A percentile compares a stretch with the other conserved stretches of the same genome.
Evolutionary conservation across 2,329 filamentous ascomycete species (phyloP).

Genomic region (Penicillium decumbens): DNA sequence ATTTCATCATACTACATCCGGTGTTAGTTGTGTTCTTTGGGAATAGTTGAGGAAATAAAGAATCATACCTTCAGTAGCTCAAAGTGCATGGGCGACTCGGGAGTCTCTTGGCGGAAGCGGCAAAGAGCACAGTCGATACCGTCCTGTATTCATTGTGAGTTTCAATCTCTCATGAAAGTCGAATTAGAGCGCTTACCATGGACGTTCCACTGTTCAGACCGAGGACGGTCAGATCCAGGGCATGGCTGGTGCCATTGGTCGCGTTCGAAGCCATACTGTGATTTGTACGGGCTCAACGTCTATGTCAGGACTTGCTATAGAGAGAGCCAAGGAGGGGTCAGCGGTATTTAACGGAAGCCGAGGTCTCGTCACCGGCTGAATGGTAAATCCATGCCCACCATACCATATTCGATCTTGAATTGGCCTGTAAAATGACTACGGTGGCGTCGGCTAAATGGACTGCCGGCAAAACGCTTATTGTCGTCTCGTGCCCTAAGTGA

Average conservation of each 20-base stretch:
- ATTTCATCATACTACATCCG: slow-evolving; percentile 51
- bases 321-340: not conserved
- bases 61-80: slow-evolving; percentile 44
- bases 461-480: slow-evolving; percentile 19
- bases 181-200: slow-evolving; percentile 35
- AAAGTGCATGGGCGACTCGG: slow-evolving; percentile 52
- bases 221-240: slow-evolving; percentile 51
- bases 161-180: not conserved
- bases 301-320: not conserved
- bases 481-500: not conserved
- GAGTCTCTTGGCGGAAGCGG: slow-evolving; percentile 52
- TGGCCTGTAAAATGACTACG: no score
- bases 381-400: not conserved
- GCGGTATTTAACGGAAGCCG: not conserved
- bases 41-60: not conserved
- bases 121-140: slow-evolving; percentile 58
- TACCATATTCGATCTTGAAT: not conserved
- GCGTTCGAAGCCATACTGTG: slow-evolving; percentile 13
- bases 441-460: slow-evolving; percentile 6
- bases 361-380: not conserved
- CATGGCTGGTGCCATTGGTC: slow-evolving; percentile 18
- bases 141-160: slow-evolving; percentile 30
- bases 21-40: not conserved
- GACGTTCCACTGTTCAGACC: slow-evolving; percentile 53
- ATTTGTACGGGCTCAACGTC: not conserved